Conservation (phyloP, 805 yeast genomes). For the Lipomyces oligophaga region DNA sequence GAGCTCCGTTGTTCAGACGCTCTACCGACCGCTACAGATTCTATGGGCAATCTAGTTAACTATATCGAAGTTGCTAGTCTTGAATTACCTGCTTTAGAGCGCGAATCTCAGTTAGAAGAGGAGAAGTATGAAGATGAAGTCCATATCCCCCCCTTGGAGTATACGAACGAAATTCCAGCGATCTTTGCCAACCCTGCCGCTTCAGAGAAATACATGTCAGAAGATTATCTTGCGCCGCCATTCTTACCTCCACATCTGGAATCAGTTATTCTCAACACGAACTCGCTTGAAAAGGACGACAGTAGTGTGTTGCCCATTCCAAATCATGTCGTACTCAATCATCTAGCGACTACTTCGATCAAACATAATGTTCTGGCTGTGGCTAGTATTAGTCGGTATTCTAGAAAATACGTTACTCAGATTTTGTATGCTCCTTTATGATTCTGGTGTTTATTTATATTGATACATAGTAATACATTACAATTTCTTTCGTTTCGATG, state of each 20-base stretch:
- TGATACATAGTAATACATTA: background rate
- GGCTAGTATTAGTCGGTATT: slow-evolving; percentile 84
- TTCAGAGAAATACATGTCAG: slow-evolving; percentile 39
- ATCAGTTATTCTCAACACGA: slow-evolving; percentile 76
- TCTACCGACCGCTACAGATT: slow-evolving; percentile 95
- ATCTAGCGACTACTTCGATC: slow-evolving; percentile 91
- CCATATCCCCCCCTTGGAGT: slow-evolving; percentile 29
- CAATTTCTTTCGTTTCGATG: slow-evolving; percentile 9
- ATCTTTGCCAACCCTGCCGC: slow-evolving; percentile 43
- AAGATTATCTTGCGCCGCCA: slow-evolving; percentile 74
- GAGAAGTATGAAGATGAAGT: slow-evolving; percentile 26
- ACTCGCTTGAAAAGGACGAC: slow-evolving; percentile 68
- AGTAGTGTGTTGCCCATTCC: slow-evolving; percentile 90
- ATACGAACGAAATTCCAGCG: slow-evolving; percentile 42
- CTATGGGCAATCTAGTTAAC: slow-evolving; percentile 92
- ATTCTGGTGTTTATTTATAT: background rate
- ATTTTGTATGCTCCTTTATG: slow-evolving; percentile 71
- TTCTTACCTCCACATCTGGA: slow-evolving; percentile 96
- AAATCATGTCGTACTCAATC: slow-evolving; percentile 89
- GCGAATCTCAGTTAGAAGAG: slow-evolving; percentile 24
- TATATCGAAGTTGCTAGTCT: slow-evolving; percentile 62
- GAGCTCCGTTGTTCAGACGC: slow-evolving; percentile 84
- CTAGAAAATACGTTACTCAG: slow-evolving; percentile 80
- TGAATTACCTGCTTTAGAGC: slow-evolving; percentile 29
- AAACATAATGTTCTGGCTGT: slow-evolving; percentile 92